phyloP scores from a whole-genome alignment of 192 early-diverging fungal species.

The Rhizophlyctis rosea region DNA sequence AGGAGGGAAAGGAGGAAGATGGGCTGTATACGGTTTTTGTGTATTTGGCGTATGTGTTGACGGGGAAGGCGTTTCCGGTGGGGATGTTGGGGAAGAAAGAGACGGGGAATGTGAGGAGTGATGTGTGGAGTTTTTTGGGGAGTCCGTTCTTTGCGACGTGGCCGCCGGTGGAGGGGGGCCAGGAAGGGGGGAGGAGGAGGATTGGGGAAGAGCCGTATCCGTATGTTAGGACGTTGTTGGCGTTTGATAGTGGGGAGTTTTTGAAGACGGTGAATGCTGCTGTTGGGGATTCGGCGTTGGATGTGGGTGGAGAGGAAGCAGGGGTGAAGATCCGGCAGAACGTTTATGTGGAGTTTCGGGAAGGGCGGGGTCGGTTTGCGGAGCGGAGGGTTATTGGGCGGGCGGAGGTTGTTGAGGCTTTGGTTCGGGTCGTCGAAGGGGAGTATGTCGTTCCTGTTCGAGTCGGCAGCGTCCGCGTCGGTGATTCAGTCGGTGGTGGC shows the following conservation, averaged over 20 bases:
- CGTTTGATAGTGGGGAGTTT: conserved; percentile 39
- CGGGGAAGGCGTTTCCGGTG: conserved; percentile 52
- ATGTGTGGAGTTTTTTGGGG: conserved; percentile 46
- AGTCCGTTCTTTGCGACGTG: conserved; percentile 27
- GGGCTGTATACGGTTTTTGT: conserved; percentile 43
- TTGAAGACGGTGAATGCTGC: conserved; percentile 29
- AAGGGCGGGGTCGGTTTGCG: conserved; percentile 26
- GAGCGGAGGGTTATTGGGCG: conserved; percentile 36
- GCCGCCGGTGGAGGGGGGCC: conserved; percentile 24
- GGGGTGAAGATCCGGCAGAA: conserved; percentile 35
- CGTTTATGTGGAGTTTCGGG: conserved; percentile 24
- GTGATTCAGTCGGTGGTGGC: too few relatives aligned
- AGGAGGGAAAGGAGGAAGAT: neutral
- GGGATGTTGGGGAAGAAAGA: conserved; percentile 30
- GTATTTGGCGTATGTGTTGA: conserved; percentile 46
- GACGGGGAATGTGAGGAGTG: conserved; percentile 25
- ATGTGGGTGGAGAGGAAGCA: neutral
- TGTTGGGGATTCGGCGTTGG: conserved; percentile 32
- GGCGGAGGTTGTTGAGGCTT: conserved; percentile 43
- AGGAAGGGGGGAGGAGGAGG: neutral
- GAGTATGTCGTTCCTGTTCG: conserved; percentile 6
- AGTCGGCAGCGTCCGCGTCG: too few relatives aligned
- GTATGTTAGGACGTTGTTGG: conserved; percentile 41
- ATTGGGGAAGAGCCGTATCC: conserved; percentile 45
- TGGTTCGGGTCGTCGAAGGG: conserved; percentile 28